These are phyloP conservation scores for Blastobotrys buckinghamii DNA, from an alignment of 1,139 yeast species.

Conservation along the genomic window DNA sequence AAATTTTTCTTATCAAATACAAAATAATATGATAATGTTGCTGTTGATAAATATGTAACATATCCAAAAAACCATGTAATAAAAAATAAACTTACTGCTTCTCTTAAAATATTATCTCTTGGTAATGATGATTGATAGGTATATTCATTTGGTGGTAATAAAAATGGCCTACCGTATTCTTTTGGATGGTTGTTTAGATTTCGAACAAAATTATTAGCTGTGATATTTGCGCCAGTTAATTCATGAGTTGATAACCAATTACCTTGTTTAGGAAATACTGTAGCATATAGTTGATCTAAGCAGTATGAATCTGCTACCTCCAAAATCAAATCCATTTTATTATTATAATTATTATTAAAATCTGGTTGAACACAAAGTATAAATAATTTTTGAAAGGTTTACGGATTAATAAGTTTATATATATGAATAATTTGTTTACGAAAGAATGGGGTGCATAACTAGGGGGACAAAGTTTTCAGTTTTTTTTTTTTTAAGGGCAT, in stretches of 20 bases:
- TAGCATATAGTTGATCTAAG: constrained; percentile 69
- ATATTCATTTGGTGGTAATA: constrained; percentile 45
- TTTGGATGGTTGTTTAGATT: neutral
- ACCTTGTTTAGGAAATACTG: constrained; percentile 38
- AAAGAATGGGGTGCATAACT: no score
- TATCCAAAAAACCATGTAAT: constrained; percentile 81
- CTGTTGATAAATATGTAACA: constrained; percentile 66
- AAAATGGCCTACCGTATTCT: constrained; percentile 42
- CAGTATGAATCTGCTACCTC: constrained; percentile 68
- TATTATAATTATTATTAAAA: no score
- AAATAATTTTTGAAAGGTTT: neutral
- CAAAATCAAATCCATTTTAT: constrained; percentile 79
- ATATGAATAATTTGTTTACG: no score
- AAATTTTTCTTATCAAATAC: constrained; percentile 84
- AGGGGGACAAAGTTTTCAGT: no score
- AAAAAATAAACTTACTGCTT: constrained; percentile 58
- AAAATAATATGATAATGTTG: constrained; percentile 64
- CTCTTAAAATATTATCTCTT: constrained; percentile 70
- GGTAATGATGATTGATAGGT: constrained; percentile 59
- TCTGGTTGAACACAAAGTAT: no score
- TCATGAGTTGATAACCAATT: constrained; percentile 1
- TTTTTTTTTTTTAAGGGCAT: neutral
- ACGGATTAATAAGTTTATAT: neutral
- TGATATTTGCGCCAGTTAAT: neutral
- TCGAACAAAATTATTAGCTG: neutral